Conservation (phyloP, 2,329 filamentous ascomycete genomes). For the Stachybotrys chlorohalonatus region DNA sequence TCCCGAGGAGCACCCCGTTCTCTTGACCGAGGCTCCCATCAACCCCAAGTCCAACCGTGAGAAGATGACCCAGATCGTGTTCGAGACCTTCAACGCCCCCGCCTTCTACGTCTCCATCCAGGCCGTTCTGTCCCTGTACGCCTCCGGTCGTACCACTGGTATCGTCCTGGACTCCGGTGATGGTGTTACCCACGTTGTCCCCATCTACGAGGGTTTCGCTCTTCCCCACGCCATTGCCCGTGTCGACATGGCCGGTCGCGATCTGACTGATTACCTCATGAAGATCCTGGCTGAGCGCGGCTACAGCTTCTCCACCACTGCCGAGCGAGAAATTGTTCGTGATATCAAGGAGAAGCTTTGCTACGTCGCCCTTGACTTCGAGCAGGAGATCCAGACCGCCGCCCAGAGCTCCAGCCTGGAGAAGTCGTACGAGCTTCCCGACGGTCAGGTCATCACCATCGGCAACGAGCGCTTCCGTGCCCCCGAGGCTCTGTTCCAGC, state of each 20-base stretch:
- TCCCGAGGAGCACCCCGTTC: slow-evolving; percentile 98
- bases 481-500: slow-evolving; percentile 99
- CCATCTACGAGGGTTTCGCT: slow-evolving; percentile 99
- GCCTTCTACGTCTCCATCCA: slow-evolving; percentile 99
- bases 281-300: slow-evolving; percentile 99
- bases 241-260: slow-evolving; percentile 99
- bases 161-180: slow-evolving; percentile 99
- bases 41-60: slow-evolving; percentile 99
- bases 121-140: slow-evolving; percentile 97
- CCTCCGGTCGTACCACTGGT: slow-evolving; percentile 99
- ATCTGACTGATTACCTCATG: slow-evolving; percentile 99
- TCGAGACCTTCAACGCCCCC: slow-evolving; percentile 99
- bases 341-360: slow-evolving; percentile 99
- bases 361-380: slow-evolving; percentile 99
- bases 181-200: slow-evolving; percentile 99
- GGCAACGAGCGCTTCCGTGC: slow-evolving; percentile 99
- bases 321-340: slow-evolving; percentile 99
- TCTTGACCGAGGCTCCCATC: slow-evolving; percentile 98
- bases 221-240: slow-evolving; percentile 99
- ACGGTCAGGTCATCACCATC: slow-evolving; percentile 99
- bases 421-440: slow-evolving; percentile 99
- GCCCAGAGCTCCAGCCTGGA: slow-evolving; percentile 97
- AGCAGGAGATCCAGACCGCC: slow-evolving; percentile 99
- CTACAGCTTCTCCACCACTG: slow-evolving; percentile 99
- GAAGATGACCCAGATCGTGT: slow-evolving; percentile 99